Evolutionary conservation across 1,284 basidiomycete species (phyloP).

Genomic region (Malassezia nana): DNA sequence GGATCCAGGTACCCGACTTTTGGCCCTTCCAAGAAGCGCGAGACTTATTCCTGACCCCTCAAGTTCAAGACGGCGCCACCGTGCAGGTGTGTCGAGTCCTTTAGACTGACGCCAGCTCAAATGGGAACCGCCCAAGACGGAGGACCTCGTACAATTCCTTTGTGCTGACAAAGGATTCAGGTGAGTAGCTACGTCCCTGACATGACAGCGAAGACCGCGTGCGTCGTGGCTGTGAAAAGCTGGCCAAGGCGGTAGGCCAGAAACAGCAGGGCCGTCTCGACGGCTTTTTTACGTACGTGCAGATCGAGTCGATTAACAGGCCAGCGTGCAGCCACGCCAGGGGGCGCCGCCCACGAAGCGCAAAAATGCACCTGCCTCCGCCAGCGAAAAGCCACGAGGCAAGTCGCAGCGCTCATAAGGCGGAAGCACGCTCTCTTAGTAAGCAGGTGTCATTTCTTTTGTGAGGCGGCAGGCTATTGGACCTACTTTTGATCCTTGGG

Average conservation of each 20-base stretch:
- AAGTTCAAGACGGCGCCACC: constrained; percentile 73
- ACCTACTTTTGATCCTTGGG: neutral
- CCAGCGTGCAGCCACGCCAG: neutral
- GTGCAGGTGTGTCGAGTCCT: constrained; percentile 59
- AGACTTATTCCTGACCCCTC: constrained; percentile 74
- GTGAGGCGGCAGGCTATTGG: no score
- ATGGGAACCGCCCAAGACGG: constrained; percentile 86
- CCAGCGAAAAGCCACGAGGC: constrained; percentile 1
- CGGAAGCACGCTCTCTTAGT: neutral
- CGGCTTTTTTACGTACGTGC: constrained; percentile 63
- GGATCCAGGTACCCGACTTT: constrained; percentile 64
- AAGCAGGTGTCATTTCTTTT: no score
- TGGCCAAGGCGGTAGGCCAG: constrained; percentile 71
- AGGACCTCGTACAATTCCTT: constrained; percentile 86
- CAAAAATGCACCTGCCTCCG: neutral
- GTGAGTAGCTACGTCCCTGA: constrained; percentile 52
- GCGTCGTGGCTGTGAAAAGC: constrained; percentile 84
- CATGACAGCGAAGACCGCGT: constrained; percentile 81
- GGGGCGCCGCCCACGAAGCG: neutral
- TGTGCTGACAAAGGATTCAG: constrained; percentile 95
- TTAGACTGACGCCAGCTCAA: constrained; percentile 59
- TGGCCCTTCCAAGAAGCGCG: constrained; percentile 97
- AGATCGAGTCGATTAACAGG: neutral
- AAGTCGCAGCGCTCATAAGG: neutral
- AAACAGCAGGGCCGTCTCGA: constrained; percentile 96